Percentiles rank a stretch among this genome's conserved stretches.
These are phyloP conservation scores for Aspergillus diversus DNA, from an alignment of 495 filamentous ascomycete species.

Conservation along the genomic window DNA sequence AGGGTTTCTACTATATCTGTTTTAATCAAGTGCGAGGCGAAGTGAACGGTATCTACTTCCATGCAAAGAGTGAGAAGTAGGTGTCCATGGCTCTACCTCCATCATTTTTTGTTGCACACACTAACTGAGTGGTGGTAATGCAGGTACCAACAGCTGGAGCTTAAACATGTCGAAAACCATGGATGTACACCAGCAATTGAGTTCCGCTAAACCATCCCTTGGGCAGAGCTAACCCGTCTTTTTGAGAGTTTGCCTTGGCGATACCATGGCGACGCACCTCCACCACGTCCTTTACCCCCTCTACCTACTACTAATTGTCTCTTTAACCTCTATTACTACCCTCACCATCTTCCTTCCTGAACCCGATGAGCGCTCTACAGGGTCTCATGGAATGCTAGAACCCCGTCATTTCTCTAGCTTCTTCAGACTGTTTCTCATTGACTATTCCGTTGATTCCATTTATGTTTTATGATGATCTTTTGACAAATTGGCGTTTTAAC, in stretches of 20 bases:
- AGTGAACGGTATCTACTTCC: conserved; percentile 95
- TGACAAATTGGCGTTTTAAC: conserved; percentile 25
- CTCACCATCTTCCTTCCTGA: not conserved
- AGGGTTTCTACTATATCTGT: conserved; percentile 99
- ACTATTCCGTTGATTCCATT: conserved; percentile 5
- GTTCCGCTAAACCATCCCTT: conserved; percentile 68
- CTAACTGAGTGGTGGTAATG: conserved; percentile 12
- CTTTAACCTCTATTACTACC: not conserved
- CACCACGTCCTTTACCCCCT: not conserved
- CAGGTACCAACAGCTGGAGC: conserved; percentile 90
- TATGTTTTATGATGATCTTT: conserved; percentile 24
- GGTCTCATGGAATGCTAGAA: not conserved
- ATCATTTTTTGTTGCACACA: not conserved
- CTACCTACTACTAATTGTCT: conserved; percentile 3
- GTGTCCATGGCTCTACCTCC: conserved; percentile 31
- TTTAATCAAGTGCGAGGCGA: conserved; percentile 89
- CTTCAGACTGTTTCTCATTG: not conserved
- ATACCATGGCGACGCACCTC: not conserved
- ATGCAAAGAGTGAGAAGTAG: conserved; percentile 95
- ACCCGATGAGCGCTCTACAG: not conserved
- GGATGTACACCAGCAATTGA: conserved; percentile 90
- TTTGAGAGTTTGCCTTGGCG: too few relatives aligned
- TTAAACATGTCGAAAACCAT: conserved; percentile 81
- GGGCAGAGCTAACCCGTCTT: too few relatives aligned
- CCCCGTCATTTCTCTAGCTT: not conserved